Evolutionary conservation across 2,329 filamentous ascomycete genomes (phyloP).

Genomic region (Aspergillus texensis): DNA sequence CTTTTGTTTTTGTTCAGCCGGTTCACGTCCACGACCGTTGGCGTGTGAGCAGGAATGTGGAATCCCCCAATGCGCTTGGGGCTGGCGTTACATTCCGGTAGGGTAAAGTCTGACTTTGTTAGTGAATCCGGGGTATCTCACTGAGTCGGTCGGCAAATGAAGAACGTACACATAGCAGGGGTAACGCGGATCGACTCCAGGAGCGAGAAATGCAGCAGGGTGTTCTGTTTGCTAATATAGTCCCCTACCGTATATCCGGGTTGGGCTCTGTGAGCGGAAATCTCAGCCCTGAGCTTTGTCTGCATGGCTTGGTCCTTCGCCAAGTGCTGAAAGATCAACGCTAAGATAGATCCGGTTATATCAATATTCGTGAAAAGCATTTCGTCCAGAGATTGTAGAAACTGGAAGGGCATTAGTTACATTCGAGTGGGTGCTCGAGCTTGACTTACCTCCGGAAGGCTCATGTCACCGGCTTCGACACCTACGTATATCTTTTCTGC

Average conservation of each 20-base stretch:
- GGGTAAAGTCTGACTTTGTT: not conserved
- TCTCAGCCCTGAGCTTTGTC: not conserved
- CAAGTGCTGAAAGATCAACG: not conserved
- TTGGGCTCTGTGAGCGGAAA: not conserved
- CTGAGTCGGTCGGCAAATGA: not conserved
- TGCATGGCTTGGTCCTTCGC: not conserved
- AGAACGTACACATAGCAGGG: not conserved
- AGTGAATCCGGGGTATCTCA: not conserved
- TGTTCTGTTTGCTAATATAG: not conserved
- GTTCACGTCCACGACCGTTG: not conserved
- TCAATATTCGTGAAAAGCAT: not conserved
- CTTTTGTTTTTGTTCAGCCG: not conserved
- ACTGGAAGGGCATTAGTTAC: not conserved
- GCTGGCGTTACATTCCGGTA: not conserved
- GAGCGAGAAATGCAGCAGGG: not conserved
- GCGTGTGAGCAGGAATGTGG: not conserved
- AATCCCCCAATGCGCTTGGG: not conserved
- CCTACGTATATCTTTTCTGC: not conserved
- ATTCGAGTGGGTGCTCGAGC: not conserved
- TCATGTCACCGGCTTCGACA: not conserved
- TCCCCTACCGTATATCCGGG: not conserved
- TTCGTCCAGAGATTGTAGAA: not conserved
- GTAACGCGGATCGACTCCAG: not conserved
- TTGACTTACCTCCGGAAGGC: not conserved
- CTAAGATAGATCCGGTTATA: not conserved